Conservation (phyloP, 352 stramenopile species). For the Pythium biforme region DNA sequence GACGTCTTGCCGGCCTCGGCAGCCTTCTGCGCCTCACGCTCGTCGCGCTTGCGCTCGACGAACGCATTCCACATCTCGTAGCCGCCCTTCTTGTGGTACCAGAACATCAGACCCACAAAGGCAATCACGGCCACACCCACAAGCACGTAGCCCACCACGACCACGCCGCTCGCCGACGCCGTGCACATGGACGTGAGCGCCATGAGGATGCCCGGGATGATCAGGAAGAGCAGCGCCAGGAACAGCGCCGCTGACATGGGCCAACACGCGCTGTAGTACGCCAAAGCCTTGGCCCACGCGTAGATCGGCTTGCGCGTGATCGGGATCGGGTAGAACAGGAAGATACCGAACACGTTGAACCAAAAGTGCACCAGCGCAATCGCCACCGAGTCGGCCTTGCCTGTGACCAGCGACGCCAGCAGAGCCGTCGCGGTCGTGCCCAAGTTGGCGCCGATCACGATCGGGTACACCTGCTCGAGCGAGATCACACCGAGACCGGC, state of each 20-base stretch:
- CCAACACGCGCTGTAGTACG: constrained; percentile 24
- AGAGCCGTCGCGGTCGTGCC: constrained; percentile 73
- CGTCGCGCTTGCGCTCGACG: constrained; percentile 10
- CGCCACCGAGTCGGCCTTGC: constrained; percentile 52
- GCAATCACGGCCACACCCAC: neutral
- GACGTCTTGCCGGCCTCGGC: neutral
- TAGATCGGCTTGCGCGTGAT: constrained; percentile 65
- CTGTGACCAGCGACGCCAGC: constrained; percentile 58
- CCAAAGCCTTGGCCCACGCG: constrained; percentile 39
- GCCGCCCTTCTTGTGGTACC: constrained; percentile 17
- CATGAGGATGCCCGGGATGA: constrained; percentile 18
- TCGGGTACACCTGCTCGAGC: constrained; percentile 64
- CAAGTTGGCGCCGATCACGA: constrained; percentile 81
- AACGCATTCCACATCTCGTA: constrained; percentile 13
- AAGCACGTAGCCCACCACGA: constrained; percentile 17
- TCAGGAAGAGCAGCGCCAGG: constrained; percentile 18
- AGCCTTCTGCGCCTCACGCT: constrained; percentile 1
- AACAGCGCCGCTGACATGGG: constrained; percentile 23
- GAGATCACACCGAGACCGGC: constrained; percentile 54
- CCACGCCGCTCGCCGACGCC: constrained; percentile 36
- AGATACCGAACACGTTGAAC: constrained; percentile 73
- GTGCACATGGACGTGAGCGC: constrained; percentile 28
- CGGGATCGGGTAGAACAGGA: constrained; percentile 79
- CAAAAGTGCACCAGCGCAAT: constrained; percentile 76
- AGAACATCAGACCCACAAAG: neutral